Conservation (phyloP, 1,284 basidiomycete genomes). For the Austroboletus rostrupii region DNA sequence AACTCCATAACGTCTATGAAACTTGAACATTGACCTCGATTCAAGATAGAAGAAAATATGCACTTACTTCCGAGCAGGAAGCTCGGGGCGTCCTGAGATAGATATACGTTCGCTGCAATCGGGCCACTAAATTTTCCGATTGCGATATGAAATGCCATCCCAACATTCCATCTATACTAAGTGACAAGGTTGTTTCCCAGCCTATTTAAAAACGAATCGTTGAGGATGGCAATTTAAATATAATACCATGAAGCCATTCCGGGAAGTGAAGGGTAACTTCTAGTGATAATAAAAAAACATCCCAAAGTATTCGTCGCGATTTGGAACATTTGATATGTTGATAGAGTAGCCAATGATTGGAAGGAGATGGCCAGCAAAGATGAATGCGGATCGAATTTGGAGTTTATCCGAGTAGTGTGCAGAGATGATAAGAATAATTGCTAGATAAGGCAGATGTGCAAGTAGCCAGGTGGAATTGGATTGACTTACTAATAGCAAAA, state of each 20-base stretch:
- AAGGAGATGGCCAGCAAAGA: conserved; percentile 50
- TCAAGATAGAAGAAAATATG: background rate
- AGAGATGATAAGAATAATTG: conserved; percentile 48
- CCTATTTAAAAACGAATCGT: conserved; percentile 33
- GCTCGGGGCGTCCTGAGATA: conserved; percentile 53
- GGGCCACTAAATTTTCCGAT: conserved; percentile 38
- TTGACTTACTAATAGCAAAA: conserved; percentile 48
- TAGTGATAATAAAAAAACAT: conserved; percentile 26
- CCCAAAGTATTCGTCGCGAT: background rate
- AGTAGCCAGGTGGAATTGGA: background rate
- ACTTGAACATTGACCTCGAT: background rate
- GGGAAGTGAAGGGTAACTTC: conserved; percentile 60
- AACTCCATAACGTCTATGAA: conserved; percentile 56
- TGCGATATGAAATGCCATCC: conserved; percentile 43
- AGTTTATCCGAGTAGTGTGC: conserved; percentile 60
- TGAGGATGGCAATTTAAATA: background rate
- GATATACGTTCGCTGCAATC: conserved; percentile 53
- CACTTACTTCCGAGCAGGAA: conserved; percentile 56
- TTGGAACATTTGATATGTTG: background rate
- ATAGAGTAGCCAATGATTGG: conserved; percentile 53
- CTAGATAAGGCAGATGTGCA: conserved; percentile 30
- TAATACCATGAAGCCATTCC: conserved; percentile 61
- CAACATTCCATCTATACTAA: conserved; percentile 46
- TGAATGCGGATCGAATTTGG: conserved; percentile 56
- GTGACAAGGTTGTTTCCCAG: conserved; percentile 45